Percentiles rank a stretch among this genome's conserved stretches.
phyloP scores from a whole-genome alignment of 768 basidiomycete genomes.

The Artomyces pyxidatus region DNA sequence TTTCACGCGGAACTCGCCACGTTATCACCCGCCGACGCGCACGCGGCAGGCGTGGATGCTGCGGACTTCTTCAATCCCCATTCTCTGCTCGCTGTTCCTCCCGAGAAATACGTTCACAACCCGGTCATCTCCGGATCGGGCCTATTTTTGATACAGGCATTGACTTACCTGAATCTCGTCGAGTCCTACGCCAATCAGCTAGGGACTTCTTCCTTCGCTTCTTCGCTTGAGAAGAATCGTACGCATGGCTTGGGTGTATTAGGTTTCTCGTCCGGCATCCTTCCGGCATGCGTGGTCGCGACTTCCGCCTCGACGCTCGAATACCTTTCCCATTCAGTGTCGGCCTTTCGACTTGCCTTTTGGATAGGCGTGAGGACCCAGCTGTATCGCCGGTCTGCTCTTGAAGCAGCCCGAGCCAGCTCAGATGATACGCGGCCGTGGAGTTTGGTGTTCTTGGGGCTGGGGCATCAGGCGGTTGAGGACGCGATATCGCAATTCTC shows the following conservation, averaged over 20 bases:
- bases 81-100: conserved; percentile 31
- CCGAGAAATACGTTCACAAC: conserved; percentile 32
- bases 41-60: conserved; percentile 26
- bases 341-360: conserved; percentile 43
- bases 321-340: conserved; percentile 36
- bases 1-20: conserved; percentile 42
- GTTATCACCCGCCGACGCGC: conserved; percentile 30
- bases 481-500: conserved; percentile 21
- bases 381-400: conserved; percentile 19
- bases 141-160: conserved; percentile 42
- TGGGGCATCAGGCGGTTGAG: conserved; percentile 20
- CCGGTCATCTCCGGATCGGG: conserved; percentile 40
- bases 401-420: conserved; percentile 13
- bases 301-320: conserved; percentile 32
- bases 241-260: conserved; percentile 32
- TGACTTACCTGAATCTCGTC: conserved; percentile 45
- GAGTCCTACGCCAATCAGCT: conserved; percentile 15
- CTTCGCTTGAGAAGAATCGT: conserved; percentile 27
- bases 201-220: conserved; percentile 17
- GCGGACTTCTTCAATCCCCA: conserved; percentile 35
- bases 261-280: conserved; percentile 51
- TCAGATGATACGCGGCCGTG: conserved; percentile 30
- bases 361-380: conserved; percentile 44
- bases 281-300: conserved; percentile 44
- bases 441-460: conserved; percentile 35